These are phyloP conservation scores for Diaporthe sp. DNA, from an alignment of 2,329 filamentous ascomycete genomes.

Conservation along the genomic window DNA sequence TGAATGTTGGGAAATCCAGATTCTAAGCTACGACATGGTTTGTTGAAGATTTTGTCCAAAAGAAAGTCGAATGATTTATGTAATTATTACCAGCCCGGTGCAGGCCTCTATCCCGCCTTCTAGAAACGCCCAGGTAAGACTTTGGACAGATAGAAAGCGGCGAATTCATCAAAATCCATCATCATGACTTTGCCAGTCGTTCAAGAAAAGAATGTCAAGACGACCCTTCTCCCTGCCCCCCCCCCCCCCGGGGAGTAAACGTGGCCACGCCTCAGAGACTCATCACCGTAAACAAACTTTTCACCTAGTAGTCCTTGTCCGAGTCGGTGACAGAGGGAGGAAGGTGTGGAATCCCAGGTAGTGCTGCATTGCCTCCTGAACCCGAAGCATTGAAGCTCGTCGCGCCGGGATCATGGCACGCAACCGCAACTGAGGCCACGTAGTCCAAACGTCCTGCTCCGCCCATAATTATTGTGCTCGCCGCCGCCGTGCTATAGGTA, in stretches of 20 bases:
- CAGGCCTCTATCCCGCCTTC: not conserved
- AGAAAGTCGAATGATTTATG: not conserved
- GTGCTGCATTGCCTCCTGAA: no score
- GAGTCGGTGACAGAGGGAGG: not conserved
- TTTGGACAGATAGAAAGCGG: not conserved
- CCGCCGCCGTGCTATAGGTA: not conserved
- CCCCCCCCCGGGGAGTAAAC: not conserved
- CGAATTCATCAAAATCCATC: not conserved
- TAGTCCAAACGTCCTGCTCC: not conserved
- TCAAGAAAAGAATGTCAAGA: not conserved
- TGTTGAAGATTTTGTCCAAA: not conserved
- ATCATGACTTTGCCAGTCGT: not conserved
- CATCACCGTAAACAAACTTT: not conserved
- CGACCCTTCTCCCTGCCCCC: no score
- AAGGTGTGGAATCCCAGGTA: no score
- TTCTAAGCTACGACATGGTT: accelerated
- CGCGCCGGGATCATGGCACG: not conserved
- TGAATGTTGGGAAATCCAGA: not conserved
- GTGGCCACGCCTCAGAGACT: not conserved
- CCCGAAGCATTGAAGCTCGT: no score
- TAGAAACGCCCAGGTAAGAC: not conserved
- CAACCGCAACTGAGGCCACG: not conserved
- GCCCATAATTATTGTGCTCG: not conserved
- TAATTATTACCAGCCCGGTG: not conserved
- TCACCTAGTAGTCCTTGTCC: not conserved